These are phyloP conservation scores for Yamadazyma pseudoaaseri DNA, from an alignment of 1,139 yeast genomes.

Conservation along the genomic window DNA sequence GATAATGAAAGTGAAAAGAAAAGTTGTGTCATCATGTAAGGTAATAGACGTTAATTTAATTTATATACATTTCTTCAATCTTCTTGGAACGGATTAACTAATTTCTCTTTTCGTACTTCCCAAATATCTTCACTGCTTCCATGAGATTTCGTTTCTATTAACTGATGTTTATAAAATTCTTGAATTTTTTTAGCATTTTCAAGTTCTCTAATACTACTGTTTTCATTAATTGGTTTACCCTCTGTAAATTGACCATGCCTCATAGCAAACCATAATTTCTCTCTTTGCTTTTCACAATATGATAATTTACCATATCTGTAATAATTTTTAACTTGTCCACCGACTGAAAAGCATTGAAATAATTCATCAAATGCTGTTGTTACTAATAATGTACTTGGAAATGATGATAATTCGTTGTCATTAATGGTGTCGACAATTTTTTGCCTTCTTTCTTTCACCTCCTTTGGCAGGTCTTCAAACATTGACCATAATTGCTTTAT, in stretches of 20 bases:
- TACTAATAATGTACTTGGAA: slow-evolving; percentile 37
- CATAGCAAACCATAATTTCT: slow-evolving; percentile 80
- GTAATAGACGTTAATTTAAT: slow-evolving; percentile 3
- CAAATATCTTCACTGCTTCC: slow-evolving; percentile 86
- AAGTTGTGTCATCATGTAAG: slow-evolving; percentile 41
- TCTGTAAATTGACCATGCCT: slow-evolving; percentile 43
- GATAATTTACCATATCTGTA: slow-evolving; percentile 80
- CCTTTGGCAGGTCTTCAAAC: slow-evolving; percentile 36
- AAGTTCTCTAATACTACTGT: slow-evolving; percentile 42
- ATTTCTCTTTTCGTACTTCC: slow-evolving; percentile 49
- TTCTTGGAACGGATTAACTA: slow-evolving; percentile 26
- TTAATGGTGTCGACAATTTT: slow-evolving; percentile 27
- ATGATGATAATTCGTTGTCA: slow-evolving; percentile 28
- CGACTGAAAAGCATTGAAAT: slow-evolving; percentile 81
- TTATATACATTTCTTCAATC: slow-evolving; percentile 5
- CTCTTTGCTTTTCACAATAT: slow-evolving; percentile 66
- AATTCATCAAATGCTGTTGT: slow-evolving; percentile 85
- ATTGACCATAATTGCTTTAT: slow-evolving; percentile 35
- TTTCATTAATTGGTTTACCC: slow-evolving; percentile 27
- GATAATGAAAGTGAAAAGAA: slow-evolving; percentile 47
- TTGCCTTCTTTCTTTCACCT: slow-evolving; percentile 31
- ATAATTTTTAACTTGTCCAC: slow-evolving; percentile 81
- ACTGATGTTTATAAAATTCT: slow-evolving; percentile 63
- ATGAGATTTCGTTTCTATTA: slow-evolving; percentile 56
- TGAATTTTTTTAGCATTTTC: slow-evolving; percentile 57